Conservation (phyloP, 345 rosid species). For the Corchorus olitorius region DNA sequence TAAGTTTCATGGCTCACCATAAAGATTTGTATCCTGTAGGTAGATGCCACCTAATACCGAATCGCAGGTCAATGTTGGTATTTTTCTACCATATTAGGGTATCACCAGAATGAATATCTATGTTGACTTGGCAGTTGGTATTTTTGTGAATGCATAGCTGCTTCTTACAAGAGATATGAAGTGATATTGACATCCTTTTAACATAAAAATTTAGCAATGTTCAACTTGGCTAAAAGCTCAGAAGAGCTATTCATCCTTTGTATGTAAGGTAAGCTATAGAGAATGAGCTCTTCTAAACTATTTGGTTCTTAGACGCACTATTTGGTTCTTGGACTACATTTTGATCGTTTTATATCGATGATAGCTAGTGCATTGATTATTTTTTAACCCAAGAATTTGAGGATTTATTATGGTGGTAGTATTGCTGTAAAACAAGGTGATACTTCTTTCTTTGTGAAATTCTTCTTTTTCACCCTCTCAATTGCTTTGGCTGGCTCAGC, state of each 20-base stretch:
- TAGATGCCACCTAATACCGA: background rate
- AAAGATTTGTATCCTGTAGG: background rate
- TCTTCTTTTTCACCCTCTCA: background rate
- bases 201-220: background rate
- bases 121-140: background rate
- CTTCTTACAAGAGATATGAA: background rate
- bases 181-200: background rate
- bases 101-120: background rate
- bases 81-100: background rate
- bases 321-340: background rate
- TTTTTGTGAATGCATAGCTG: background rate
- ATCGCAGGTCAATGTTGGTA: background rate
- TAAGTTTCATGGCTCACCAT: background rate
- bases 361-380: background rate
- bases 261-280: background rate
- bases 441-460: background rate
- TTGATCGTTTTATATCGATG: background rate
- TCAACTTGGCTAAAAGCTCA: background rate
- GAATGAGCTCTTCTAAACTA: background rate
- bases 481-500: constrained; percentile 55
- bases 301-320: background rate
- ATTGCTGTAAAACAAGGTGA: constrained; percentile 4
- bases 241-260: background rate
- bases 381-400: constrained; percentile 3
- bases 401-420: background rate